Base-by-base conservation (phyloP, 805 yeast genomes). In the Zygosaccharomyces rouxii region DNA sequence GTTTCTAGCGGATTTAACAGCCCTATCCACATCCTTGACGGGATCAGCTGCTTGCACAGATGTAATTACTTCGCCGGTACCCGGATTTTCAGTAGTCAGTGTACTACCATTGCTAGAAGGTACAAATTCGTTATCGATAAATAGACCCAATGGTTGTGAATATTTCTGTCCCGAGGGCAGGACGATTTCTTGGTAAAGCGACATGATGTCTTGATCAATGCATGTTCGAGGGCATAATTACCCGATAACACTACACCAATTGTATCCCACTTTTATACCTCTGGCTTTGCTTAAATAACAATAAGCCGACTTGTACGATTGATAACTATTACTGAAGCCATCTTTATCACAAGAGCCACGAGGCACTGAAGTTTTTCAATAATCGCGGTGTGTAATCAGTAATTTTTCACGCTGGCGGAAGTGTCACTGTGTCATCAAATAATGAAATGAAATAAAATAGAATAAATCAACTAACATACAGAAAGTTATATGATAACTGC, bases 141-240 rank as follows among this genome's bases (percentile, higher is more conserved):
- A 86, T 53, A 84, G 71, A 48, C 89, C 90, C 31, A 83, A 75
- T 53, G 94, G 89, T 75, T 85, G 92, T 40, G 75, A 75, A 68
- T 82, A 83, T 25, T 70, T 64, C 38, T 67, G 70, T 38, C 95
- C 95, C 56, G 83, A 81, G 54, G 95, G 94, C 53, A 84, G 71
- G 11, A 66, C 70, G 52, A 81, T 66, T 19, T 71, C 72, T 37
- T 53, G 47, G 35, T 48, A 53, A 37, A 51, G 30, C 22, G 55
- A 40, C 52, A 49, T 38, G 39, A 10, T 3, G 19, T 2, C 21
- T 9, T 33, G 21, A 14, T 18, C 14, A 11, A 3, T 6, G 21
- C 21, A 33, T 6, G n/a, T 14, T 14, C 4, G 21, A 7, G 37
- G 21, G 11, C 16, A 16, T 10, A 33, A 33, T 14, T 4, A 7